phyloP scores from a whole-genome alignment of 2,329 filamentous ascomycete species.

The Cadophora gregata region DNA sequence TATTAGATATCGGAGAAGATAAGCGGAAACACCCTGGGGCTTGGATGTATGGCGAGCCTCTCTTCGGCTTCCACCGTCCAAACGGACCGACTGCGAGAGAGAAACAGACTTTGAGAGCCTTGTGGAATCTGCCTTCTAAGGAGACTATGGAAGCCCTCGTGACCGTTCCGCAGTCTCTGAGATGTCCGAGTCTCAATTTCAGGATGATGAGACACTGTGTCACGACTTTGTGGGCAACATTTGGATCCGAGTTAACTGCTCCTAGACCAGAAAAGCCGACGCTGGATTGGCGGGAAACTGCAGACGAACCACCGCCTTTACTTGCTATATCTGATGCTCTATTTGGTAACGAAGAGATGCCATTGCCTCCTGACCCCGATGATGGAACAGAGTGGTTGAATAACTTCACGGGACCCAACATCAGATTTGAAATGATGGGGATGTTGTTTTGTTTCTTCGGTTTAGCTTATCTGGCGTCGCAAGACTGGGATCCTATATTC shows the following conservation, averaged over 20 bases:
- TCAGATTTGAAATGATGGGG: conserved; percentile 42
- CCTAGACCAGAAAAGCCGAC: conserved; percentile 26
- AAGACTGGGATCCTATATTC: conserved; percentile 41
- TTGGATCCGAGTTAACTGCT: conserved; percentile 30
- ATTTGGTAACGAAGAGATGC: conserved; percentile 39
- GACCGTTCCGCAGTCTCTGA: conserved; percentile 18
- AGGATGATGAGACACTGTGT: conserved; percentile 36
- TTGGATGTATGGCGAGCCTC: conserved; percentile 37
- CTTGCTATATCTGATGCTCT: conserved; percentile 34
- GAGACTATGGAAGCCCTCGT: conserved; percentile 36
- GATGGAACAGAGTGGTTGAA: conserved; percentile 41
- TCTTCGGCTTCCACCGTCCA: conserved; percentile 36
- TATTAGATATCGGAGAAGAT: conserved; percentile 39
- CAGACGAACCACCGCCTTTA: conserved; percentile 19
- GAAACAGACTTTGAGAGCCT: conserved; percentile 35
- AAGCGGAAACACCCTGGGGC: conserved; percentile 37
- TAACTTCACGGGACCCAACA: conserved; percentile 39
- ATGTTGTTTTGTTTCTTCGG: conserved; percentile 42
- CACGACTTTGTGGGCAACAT: conserved; percentile 34
- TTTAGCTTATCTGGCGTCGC: conserved; percentile 34
- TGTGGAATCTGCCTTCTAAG: conserved; percentile 38
- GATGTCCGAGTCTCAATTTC: conserved; percentile 27
- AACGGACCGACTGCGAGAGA: conserved; percentile 33
- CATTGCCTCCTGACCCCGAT: conserved; percentile 36
- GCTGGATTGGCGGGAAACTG: conserved; percentile 23